A percentile compares a stretch with the other conserved stretches of the same genome.
phyloP scores from a whole-genome alignment of 371 early-diverging fungal genomes.

The Rhizopus microsporus region DNA sequence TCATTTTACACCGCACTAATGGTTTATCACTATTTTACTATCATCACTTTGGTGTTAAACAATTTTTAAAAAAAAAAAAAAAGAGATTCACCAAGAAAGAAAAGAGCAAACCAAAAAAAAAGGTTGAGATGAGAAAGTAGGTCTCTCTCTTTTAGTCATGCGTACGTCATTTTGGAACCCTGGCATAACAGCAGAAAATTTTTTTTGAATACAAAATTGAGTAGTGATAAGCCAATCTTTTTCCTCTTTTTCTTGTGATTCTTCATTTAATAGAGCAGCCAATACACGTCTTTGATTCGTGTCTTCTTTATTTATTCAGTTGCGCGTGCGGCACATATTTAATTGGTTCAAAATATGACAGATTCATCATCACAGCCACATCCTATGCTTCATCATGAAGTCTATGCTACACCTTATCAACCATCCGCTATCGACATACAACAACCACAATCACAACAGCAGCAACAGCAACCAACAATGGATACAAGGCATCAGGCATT shows the following conservation, averaged over 20 bases:
- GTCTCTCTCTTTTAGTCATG: too few species aligned
- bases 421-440: not conserved
- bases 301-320: constrained; percentile 1
- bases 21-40: too few species aligned
- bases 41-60: too few species aligned
- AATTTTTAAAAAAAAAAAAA: too few species aligned
- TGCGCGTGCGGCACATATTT: constrained; percentile 8
- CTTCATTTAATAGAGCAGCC: not conserved
- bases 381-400: constrained; percentile 21
- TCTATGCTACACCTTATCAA: constrained; percentile 3
- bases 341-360: constrained; percentile 24
- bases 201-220: not conserved
- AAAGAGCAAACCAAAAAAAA: too few species aligned
- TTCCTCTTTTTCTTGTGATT: not conserved
- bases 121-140: too few species aligned
- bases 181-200: constrained; percentile 1
- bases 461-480: constrained; percentile 6
- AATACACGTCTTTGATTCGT: constrained; percentile 4
- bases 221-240: not conserved
- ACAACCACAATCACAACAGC: constrained; percentile 6
- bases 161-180: too few species aligned
- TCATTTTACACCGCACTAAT: too few species aligned
- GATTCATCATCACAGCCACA: constrained; percentile 19
- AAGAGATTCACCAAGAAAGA: too few species aligned
- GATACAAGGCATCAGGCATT: not conserved